Conservation (phyloP, 495 filamentous ascomycete genomes). For the Aspergillus asperescens region DNA sequence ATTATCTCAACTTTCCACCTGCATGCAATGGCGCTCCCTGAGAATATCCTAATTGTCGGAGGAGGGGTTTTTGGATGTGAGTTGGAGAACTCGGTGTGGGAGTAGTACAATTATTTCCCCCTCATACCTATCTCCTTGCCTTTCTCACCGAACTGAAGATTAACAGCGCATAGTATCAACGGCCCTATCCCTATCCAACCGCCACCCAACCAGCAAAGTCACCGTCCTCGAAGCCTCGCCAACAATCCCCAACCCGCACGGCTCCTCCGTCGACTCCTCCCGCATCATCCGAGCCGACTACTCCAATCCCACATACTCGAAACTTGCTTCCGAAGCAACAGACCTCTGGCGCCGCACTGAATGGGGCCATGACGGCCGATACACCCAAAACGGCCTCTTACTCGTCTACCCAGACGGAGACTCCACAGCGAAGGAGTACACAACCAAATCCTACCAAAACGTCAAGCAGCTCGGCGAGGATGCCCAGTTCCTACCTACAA, state of each 20-base stretch:
- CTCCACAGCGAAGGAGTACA: constrained; percentile 56
- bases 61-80: constrained; percentile 71
- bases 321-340: constrained; percentile 63
- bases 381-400: constrained; percentile 69
- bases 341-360: constrained; percentile 62
- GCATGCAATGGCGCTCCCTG: constrained; percentile 36
- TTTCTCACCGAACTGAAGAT: neutral
- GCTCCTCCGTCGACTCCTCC: constrained; percentile 67
- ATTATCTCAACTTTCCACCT: neutral
- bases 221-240: constrained; percentile 63
- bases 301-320: constrained; percentile 62
- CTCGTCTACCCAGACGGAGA: constrained; percentile 54
- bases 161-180: constrained; percentile 49
- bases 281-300: constrained; percentile 84
- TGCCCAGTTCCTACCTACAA: constrained; percentile 45
- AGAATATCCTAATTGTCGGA: constrained; percentile 67
- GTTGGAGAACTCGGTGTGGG: constrained; percentile 18
- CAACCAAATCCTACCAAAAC: constrained; percentile 60
- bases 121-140: neutral
- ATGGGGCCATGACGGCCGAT: constrained; percentile 61
- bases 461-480: constrained; percentile 45
- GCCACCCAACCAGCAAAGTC: constrained; percentile 51
- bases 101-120: neutral
- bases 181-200: constrained; percentile 56
- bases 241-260: constrained; percentile 65